Conservation (phyloP, 192 early-diverging fungal genomes). For the Podila verticillata region DNA sequence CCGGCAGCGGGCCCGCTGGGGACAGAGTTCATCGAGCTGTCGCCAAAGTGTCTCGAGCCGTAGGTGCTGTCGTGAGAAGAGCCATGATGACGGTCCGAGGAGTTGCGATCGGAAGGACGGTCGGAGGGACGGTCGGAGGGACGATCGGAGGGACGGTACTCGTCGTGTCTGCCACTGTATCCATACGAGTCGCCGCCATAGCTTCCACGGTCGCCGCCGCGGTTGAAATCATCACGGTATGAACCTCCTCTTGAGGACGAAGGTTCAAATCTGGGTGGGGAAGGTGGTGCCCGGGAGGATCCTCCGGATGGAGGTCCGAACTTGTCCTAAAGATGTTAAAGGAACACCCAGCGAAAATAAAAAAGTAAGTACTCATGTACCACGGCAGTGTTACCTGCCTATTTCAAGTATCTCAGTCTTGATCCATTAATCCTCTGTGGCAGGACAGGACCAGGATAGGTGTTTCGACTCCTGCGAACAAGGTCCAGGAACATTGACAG, state of each 20-base stretch:
- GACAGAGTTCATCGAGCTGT: slow-evolving; percentile 17
- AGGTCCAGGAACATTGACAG: background rate
- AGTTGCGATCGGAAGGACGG: background rate
- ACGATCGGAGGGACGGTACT: background rate
- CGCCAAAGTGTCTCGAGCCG: slow-evolving; percentile 4
- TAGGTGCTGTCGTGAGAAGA: background rate
- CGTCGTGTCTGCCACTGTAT: slow-evolving; percentile 1
- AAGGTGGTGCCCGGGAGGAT: background rate
- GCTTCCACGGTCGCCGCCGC: background rate
- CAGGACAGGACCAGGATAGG: slow-evolving; percentile 1
- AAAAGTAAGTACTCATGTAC: too few relatives aligned
- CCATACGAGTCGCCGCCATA: slow-evolving; percentile 15
- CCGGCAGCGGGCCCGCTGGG: slow-evolving; percentile 43
- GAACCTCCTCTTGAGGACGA: slow-evolving; percentile 1
- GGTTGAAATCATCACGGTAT: background rate
- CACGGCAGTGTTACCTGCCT: too few relatives aligned
- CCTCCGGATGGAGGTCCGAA: slow-evolving; percentile 30
- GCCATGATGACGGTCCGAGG: background rate
- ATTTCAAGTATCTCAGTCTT: too few relatives aligned
- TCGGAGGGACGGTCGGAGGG: background rate
- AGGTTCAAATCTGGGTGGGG: slow-evolving; percentile 13
- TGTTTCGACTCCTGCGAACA: background rate
- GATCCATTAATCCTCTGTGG: background rate
- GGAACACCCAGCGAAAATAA: background rate
- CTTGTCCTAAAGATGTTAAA: slow-evolving; percentile 28